Conservation (phyloP, 2,329 filamentous ascomycete species). For the Dactylella cylindrospora region DNA sequence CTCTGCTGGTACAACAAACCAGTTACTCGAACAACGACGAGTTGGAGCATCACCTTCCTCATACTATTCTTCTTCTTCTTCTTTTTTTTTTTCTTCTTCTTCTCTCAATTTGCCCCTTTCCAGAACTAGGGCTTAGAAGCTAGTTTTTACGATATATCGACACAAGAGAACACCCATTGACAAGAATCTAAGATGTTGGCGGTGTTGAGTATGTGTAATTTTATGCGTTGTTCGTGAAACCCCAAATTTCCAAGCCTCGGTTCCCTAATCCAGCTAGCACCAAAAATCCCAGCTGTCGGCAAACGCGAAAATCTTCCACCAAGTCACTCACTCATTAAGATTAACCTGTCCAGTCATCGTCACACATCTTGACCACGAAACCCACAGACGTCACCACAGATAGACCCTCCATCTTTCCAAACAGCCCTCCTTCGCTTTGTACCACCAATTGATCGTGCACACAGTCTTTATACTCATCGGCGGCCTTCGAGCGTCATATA, state of each 20-base stretch:
- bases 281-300: slow-evolving; percentile 1
- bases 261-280: slow-evolving; percentile 8
- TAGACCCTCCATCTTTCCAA: slow-evolving; percentile 1
- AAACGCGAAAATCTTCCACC: slow-evolving; percentile 44
- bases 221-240: slow-evolving; percentile 8
- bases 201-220: slow-evolving; percentile 35
- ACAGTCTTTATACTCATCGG: slow-evolving; percentile 7
- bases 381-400: slow-evolving; percentile 4
- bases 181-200: no score
- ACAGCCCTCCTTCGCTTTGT: neutral
- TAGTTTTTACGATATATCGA: no score
- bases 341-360: slow-evolving; percentile 14
- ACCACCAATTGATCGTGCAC: neutral
- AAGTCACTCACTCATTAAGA: slow-evolving; percentile 17
- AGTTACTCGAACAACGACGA: no score
- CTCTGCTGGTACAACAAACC: no score
- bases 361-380: slow-evolving; percentile 6
- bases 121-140: no score
- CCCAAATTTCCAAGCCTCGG: no score
- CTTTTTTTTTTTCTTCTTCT: no score
- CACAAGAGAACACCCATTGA: no score
- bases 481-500: slow-evolving; percentile 15
- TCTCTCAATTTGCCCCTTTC: no score
- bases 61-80: no score
- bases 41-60: no score